These are phyloP conservation scores for Cadophora sp. DNA, from an alignment of 2,329 filamentous ascomycete species.

Conservation along the genomic window DNA sequence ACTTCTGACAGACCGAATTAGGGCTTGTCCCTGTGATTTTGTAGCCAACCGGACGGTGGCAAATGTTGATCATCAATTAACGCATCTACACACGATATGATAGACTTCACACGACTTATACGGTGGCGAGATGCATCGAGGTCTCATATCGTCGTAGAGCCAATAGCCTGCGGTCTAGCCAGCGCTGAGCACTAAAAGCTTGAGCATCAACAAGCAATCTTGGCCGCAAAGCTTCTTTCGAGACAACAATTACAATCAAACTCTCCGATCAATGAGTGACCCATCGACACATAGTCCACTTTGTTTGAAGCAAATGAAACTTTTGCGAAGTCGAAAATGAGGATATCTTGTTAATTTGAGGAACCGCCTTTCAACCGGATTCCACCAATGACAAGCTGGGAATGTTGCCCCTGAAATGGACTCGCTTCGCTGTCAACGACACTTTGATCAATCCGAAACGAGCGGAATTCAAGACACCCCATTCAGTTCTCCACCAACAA, in stretches of 20 bases:
- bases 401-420: neutral
- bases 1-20: neutral
- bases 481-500: neutral
- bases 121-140: neutral
- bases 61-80: neutral
- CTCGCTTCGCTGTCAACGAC: neutral
- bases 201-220: slow-evolving; percentile 1
- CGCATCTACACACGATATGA: neutral
- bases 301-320: neutral
- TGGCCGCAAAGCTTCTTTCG: slow-evolving; percentile 4
- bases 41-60: neutral
- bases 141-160: neutral
- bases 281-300: neutral
- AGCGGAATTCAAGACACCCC: neutral
- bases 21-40: neutral
- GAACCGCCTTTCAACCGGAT: neutral
- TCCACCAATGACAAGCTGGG: slow-evolving; percentile 10
- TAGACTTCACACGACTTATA: neutral
- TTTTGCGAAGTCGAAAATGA: slow-evolving; percentile 3
- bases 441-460: slow-evolving; percentile 7
- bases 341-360: slow-evolving; percentile 8
- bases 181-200: slow-evolving; percentile 1
- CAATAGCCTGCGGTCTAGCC: neutral
- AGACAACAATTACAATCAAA: neutral
- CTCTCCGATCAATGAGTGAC: neutral